Conservation (phyloP, 768 basidiomycete species). For the Cyclocybe cylindracea region DNA sequence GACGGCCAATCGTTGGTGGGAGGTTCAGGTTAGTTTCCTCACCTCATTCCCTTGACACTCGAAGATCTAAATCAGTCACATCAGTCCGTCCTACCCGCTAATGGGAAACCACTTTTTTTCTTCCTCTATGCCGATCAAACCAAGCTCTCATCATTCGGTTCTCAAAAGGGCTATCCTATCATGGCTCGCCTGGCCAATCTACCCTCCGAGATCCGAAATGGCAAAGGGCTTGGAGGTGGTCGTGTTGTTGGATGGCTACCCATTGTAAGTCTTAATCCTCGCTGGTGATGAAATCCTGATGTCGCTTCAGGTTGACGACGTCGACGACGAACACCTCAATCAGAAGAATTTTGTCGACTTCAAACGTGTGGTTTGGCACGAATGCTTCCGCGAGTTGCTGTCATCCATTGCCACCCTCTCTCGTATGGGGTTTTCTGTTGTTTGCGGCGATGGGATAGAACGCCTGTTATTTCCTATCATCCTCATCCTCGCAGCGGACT, state of each 20-base stretch:
- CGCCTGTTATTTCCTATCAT: constrained; percentile 31
- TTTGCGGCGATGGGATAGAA: constrained; percentile 24
- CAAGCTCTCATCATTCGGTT: constrained; percentile 34
- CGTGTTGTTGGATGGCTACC: constrained; percentile 39
- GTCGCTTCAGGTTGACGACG: constrained; percentile 22
- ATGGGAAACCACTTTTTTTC: constrained; percentile 26
- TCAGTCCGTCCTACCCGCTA: constrained; percentile 15
- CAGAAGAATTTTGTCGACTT: constrained; percentile 29
- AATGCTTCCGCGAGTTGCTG: constrained; percentile 29
- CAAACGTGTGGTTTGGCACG: constrained; percentile 41
- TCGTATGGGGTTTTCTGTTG: constrained; percentile 17
- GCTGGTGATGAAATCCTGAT: neutral
- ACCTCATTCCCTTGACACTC: neutral
- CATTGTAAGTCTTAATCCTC: constrained; percentile 24
- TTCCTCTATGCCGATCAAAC: constrained; percentile 42
- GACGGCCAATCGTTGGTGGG: constrained; percentile 36
- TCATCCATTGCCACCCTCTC: constrained; percentile 20
- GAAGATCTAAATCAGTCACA: constrained; percentile 1
- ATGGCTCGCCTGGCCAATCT: constrained; percentile 31
- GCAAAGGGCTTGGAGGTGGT: constrained; percentile 31
- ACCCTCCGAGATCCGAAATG: constrained; percentile 29
- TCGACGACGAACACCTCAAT: constrained; percentile 22
- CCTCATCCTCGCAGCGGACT: constrained; percentile 36
- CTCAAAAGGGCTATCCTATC: constrained; percentile 36
- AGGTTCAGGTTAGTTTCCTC: constrained; percentile 30